Percentiles rank a stretch among this genome's conserved stretches.
These are phyloP conservation scores for Solanum megistacrolobum DNA, from an alignment of 257 asterid species.

Conservation along the genomic window DNA sequence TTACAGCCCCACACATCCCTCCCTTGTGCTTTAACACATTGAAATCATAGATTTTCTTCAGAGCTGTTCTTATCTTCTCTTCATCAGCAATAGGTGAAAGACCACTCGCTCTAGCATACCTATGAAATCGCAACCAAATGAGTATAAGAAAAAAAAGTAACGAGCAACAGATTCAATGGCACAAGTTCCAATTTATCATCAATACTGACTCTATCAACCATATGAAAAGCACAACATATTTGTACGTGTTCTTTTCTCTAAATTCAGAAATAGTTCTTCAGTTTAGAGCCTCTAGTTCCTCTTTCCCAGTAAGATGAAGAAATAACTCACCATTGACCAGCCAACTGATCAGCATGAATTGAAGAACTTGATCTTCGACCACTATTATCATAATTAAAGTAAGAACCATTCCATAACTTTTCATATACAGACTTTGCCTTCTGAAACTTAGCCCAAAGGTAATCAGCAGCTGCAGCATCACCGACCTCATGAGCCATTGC, in stretches of 20 bases:
- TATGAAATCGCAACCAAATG: conserved; percentile 9
- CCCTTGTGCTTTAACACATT: conserved; percentile 70
- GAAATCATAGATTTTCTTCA: conserved; percentile 62
- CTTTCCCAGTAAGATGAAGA: neutral
- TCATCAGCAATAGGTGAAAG: conserved; percentile 73
- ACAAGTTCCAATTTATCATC: neutral
- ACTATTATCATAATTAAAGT: conserved; percentile 72
- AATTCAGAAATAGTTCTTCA: neutral
- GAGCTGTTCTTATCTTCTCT: conserved; percentile 61
- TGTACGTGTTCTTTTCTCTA: neutral
- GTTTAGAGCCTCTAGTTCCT: neutral
- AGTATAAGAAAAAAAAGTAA: neutral
- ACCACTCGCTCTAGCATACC: conserved; percentile 95
- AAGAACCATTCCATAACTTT: conserved; percentile 84
- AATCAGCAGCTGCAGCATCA: conserved; percentile 67
- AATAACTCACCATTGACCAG: conserved; percentile 73
- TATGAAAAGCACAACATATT: neutral
- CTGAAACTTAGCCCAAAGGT: conserved; percentile 64
- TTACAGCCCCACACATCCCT: conserved; percentile 76
- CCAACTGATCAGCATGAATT: conserved; percentile 95
- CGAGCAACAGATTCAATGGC: neutral
- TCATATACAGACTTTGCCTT: conserved; percentile 72
- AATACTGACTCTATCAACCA: neutral
- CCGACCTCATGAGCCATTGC: conserved; percentile 76
- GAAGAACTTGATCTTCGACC: conserved; percentile 63